Base-by-base conservation (phyloP, 805 yeast species). In the Hemisphaericaspora nanyangensis region DNA sequence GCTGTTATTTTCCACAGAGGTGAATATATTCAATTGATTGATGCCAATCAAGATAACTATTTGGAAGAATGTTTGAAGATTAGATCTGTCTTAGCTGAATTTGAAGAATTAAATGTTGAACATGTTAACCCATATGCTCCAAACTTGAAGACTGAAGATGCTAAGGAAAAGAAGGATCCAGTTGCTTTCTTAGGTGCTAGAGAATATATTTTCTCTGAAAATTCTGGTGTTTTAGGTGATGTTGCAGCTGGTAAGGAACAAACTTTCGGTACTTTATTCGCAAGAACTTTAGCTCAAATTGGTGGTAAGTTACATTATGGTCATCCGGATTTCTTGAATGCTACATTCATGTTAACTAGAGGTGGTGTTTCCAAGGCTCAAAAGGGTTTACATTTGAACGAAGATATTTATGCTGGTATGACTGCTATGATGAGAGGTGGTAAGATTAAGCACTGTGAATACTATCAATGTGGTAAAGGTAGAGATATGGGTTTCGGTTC, bases 331-430 rank as follows among this genome's bases (percentile, higher is more conserved):
- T 82, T 85, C 62, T 65, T 85, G 51, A 84, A 85, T 51, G 74
- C 79, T 8, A 67, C 82, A 1, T 85, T 81, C 56, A 82, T 85
- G 90, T 77, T 85, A 4, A 85, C 93, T 2, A 69, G 95, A 62
- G 95, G 95, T 24, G 95, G 95, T 40, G 88, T 85, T 18, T 85
- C 93, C 1, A 85, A 85, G 56, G 89, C 91, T 8, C 93, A 85
- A 55, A 80, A 80, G 51, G 91, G 93, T 6, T 68, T 85, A 44
- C 93, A 85, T 58, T 70, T 85, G 56, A 85, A 85, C 58, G 95
- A 85, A 60, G 95, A 85, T 63, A 85, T 85, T 36, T 85, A 84
- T 59, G 93, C 93, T 17, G 95, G 93, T 39, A 85, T 85, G 80
- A 84, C 76, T 57, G 91, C 89, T 2, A 54, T 82, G 39, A 60